Percentiles rank a stretch among this genome's conserved stretches.
Evolutionary conservation across 2,329 filamentous ascomycete species (phyloP).

Genomic region (Fusarium sp.): DNA sequence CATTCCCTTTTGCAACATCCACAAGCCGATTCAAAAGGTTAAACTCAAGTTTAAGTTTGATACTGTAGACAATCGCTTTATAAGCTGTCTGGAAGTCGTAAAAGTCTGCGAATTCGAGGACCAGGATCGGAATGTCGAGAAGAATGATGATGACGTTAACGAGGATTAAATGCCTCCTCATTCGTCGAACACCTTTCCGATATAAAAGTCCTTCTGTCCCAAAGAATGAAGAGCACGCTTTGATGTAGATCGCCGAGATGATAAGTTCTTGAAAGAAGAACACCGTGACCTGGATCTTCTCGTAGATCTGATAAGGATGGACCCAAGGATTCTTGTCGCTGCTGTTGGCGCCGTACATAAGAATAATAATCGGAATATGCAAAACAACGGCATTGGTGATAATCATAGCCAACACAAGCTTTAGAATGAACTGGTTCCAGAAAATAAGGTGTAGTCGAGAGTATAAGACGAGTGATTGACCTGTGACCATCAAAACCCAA

Average conservation of each 20-base stretch:
- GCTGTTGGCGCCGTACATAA: slow-evolving; percentile 64
- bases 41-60: slow-evolving; percentile 51
- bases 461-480: slow-evolving; percentile 69
- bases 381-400: slow-evolving; percentile 58
- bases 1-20: slow-evolving; percentile 4
- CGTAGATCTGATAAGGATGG: slow-evolving; percentile 54
- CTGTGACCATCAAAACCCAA: slow-evolving; percentile 63
- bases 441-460: slow-evolving; percentile 69
- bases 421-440: slow-evolving; percentile 57
- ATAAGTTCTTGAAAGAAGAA: slow-evolving; percentile 65
- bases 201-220: neutral
- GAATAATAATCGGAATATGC: slow-evolving; percentile 61
- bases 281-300: slow-evolving; percentile 63
- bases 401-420: slow-evolving; percentile 65
- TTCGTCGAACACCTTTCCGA: neutral
- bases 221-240: neutral
- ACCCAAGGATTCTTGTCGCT: slow-evolving; percentile 29
- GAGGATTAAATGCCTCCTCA: slow-evolving; percentile 50
- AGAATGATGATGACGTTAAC: slow-evolving; percentile 54
- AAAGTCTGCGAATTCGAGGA: slow-evolving; percentile 51
- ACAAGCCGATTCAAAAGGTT: slow-evolving; percentile 45
- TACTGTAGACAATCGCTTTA: slow-evolving; percentile 45
- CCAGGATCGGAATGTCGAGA: slow-evolving; percentile 47
- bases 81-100: slow-evolving; percentile 40
- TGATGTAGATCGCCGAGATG: slow-evolving; percentile 62